Percentiles rank a stretch among this genome's conserved stretches.
Conservation (phyloP, 2,329 filamentous ascomycete species). For the Stenocarpella maydis region DNA sequence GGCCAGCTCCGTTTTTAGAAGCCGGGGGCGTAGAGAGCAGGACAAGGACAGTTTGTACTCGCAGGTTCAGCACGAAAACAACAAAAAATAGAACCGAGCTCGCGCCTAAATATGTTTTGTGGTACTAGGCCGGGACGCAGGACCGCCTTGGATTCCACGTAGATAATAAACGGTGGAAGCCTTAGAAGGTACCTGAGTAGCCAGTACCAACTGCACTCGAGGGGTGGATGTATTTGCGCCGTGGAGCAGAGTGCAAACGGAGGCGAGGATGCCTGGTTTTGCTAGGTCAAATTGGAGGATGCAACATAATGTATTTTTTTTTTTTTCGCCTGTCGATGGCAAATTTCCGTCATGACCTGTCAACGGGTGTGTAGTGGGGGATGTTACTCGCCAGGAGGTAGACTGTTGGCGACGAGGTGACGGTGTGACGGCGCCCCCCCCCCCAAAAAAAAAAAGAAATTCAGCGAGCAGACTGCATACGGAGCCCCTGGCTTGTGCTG, state of each 20-base stretch:
- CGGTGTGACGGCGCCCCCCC: not conserved
- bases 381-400: constrained; percentile 2
- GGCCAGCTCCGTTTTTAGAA: not conserved
- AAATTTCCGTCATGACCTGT: not conserved
- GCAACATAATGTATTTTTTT: not conserved
- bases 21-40: not conserved
- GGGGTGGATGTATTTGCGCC: not conserved
- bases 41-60: not conserved
- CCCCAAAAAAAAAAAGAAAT: too few species aligned
- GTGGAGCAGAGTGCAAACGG: not conserved
- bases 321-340: not conserved
- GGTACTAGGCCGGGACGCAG: not conserved
- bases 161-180: not conserved
- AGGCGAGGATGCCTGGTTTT: not conserved
- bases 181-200: not conserved
- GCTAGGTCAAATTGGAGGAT: not conserved
- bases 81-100: not conserved
- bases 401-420: not conserved
- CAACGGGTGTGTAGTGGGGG: not conserved
- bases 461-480: not conserved
- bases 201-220: not conserved
- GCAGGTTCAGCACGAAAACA: not conserved
- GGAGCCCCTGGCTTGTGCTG: not conserved
- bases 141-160: too few species aligned
- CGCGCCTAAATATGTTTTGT: not conserved